Evolutionary conservation across 805 yeast genomes (phyloP), one percentile per base, ranked within the genome.

Genomic region (Ascoidea rubescens): DNA sequence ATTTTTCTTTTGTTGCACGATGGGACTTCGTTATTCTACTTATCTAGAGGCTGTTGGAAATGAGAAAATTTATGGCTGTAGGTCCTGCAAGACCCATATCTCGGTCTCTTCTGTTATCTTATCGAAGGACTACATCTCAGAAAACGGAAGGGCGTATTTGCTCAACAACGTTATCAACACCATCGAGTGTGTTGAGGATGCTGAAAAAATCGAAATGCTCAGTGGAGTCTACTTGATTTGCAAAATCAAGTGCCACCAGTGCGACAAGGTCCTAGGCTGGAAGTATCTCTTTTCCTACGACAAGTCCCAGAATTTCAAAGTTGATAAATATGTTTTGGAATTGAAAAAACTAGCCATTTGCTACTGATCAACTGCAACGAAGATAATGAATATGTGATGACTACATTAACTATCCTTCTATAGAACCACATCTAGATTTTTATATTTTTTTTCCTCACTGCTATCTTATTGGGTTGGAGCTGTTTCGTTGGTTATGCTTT

Each of bases 191-290:
- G 28, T 21, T 21, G 70, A 71, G 1, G 59, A 60, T 12, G 56
- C 64, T 2, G 74, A 68, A 53, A 65, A 64, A 14, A 65, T 77
- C 43, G 61, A 67, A 45, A 81, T 82, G 87, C 67, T 74, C 32
- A 80, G 87, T 0, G 88, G 87, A 0, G 61, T 61, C 30, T 82
- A 79, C 57, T 59, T 68, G 0, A 84, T 82, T 2, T 73, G 79
- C 54, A 82, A 79, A 57, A 71, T 80, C 33, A 59, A 59, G 44
- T 82, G 88, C 59, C 74, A 71, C 48, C 75, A 74, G 55, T 82
- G 88, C 60, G 66, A 67, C 50, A 61, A 64, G 5, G 64, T 73
- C 51, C 66, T 82, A 16, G 88, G 87, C 3, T 82, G 88, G 88
- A 75, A 73, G 54, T 82, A 82, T 58, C 60, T 80, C 45, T 68